These are phyloP conservation scores for Cladobotryum protrusum DNA, from an alignment of 2,329 filamentous ascomycete species.

Conservation along the genomic window DNA sequence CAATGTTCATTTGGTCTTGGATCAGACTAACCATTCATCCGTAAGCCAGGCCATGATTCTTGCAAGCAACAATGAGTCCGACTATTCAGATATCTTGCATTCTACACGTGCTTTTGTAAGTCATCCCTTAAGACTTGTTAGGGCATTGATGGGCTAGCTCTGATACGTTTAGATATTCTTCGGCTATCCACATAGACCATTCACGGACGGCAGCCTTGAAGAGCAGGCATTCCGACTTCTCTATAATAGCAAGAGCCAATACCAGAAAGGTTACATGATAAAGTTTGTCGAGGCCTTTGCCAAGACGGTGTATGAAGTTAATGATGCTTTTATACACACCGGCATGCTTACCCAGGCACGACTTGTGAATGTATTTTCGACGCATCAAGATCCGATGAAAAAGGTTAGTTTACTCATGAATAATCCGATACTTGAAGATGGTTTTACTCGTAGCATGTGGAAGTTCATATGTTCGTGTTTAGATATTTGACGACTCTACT, in stretches of 20 bases:
- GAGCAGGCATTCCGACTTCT: neutral
- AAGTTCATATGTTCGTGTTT: too few species aligned
- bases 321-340: slow-evolving; percentile 1
- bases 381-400: neutral
- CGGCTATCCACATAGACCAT: slow-evolving; percentile 3
- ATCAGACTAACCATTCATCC: neutral
- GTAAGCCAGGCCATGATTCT: neutral
- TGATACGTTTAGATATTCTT: neutral
- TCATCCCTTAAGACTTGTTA: neutral
- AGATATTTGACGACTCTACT: too few species aligned
- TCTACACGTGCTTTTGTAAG: slow-evolving; percentile 2
- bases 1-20: too few species aligned
- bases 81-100: slow-evolving; percentile 1
- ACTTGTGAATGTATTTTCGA: neutral
- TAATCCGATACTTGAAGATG: too few species aligned
- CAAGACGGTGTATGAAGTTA: neutral
- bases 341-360: neutral
- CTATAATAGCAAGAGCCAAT: neutral
- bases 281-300: neutral
- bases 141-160: neutral
- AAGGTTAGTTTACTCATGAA: neutral
- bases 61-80: neutral
- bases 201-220: neutral
- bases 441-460: too few species aligned
- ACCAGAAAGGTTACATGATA: too few species aligned